Evolutionary conservation across 352 stramenopile species (phyloP), one percentile per base, ranked within the genome.

Genomic region (Phytophthora fragariae): DNA sequence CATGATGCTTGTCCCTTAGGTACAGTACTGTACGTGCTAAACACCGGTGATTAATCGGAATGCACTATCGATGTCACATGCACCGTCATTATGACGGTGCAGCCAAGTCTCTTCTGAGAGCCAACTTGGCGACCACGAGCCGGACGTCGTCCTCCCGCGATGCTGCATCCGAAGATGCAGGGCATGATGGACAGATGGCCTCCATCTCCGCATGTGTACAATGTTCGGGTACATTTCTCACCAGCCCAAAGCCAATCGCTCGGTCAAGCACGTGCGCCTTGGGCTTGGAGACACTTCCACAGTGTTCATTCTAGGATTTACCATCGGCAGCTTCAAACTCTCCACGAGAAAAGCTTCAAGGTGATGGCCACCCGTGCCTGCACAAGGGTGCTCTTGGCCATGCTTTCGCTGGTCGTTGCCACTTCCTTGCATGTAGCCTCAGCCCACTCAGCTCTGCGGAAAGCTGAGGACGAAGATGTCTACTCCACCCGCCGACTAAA

Each of bases 261-360:
- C 63, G 56, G 24, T 31, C 33, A 52, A 9, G 62, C 62, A 70
- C 70, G 47, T 73, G 70, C 57, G 64, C 44, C 15, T 17, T 17
- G 19, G 31, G 12, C 5, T 47, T n/a, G 5, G 7, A 14, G 49
- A 50, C 19, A 50, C 44, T 15, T 50, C 44, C 41, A 50, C 41
- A 50, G 41, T n/a, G 41, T 46, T 65, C 70, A 76, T 70, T 77
- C 57, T 70, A 62, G 41, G 44, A 77, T 73, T 73, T 69, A 62
- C 68, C 31, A 17, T 29, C 21, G n/a, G 14, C 55, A 66, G 33
- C 53, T 57, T 58, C 62, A 68, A 49, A 47, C 49, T 58, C 33
- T 39, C 19, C 41, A 41, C 53, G 39, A 46, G 55, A 46, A 46
- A 64, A 69, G 60, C 59, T 69, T 60, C 59, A 69, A 73, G 59